Percentiles rank a stretch among this genome's conserved stretches.
Conservation (phyloP, 2,329 filamentous ascomycete species). For the Fusarium tanahbumbuense region DNA sequence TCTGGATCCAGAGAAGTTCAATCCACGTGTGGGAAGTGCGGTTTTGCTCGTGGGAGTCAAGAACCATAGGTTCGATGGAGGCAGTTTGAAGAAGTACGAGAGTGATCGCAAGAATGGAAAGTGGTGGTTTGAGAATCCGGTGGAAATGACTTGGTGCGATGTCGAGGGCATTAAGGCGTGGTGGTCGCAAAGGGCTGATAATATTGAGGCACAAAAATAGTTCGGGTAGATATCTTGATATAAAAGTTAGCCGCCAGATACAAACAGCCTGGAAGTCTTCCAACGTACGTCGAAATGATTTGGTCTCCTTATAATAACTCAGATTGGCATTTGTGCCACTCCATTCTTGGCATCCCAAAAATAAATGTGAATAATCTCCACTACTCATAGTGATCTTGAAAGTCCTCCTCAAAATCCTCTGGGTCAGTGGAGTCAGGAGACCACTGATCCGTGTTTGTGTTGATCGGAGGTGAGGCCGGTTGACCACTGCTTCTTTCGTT, state of each 20-base stretch:
- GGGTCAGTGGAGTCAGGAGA: not conserved
- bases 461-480: not conserved
- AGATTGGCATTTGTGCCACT: not conserved
- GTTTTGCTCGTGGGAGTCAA: slow-evolving; percentile 67
- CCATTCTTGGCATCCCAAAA: not conserved
- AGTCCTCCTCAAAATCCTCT: not conserved
- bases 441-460: not conserved
- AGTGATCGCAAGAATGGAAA: slow-evolving; percentile 51
- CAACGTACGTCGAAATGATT: not conserved
- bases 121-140: slow-evolving; percentile 66
- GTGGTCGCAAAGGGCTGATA: slow-evolving; percentile 54
- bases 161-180: slow-evolving; percentile 58
- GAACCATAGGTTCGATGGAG: slow-evolving; percentile 66
- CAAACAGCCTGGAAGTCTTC: not conserved
- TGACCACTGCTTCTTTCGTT: not conserved
- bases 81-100: slow-evolving; percentile 58
- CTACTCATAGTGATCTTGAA: not conserved
- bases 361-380: not conserved
- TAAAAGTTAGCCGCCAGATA: not conserved
- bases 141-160: slow-evolving; percentile 62
- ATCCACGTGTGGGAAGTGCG: slow-evolving; percentile 59
- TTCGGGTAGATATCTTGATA: not conserved
- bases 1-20: slow-evolving; percentile 62
- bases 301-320: not conserved
- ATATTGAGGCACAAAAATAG: not conserved